Percentiles rank a stretch among this genome's conserved stretches.
These are phyloP conservation scores for Henckelia pumila DNA, from an alignment of 257 asterid genomes.

Conservation along the genomic window DNA sequence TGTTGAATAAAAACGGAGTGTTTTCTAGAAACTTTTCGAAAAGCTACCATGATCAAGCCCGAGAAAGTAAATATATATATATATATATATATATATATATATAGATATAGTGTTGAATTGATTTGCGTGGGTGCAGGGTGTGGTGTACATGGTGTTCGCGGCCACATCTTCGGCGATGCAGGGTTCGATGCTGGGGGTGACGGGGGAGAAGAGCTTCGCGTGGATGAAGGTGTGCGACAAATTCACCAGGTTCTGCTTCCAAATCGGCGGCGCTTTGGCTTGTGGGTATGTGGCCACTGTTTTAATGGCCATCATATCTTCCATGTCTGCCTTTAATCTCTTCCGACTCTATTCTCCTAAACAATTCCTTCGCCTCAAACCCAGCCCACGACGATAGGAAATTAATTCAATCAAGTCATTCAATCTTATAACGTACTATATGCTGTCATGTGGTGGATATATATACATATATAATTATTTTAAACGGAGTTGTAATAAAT, in stretches of 20 bases:
- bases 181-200: constrained; percentile 51
- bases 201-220: constrained; percentile 51
- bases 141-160: constrained; percentile 52
- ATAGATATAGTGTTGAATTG: too few species aligned
- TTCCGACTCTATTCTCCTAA: constrained; percentile 66
- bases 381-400: too few species aligned
- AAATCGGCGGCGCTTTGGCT: constrained; percentile 47
- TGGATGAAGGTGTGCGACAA: constrained; percentile 74
- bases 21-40: too few species aligned
- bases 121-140: constrained; percentile 37
- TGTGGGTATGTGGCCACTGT: constrained; percentile 46
- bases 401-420: too few species aligned
- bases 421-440: too few species aligned
- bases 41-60: too few species aligned
- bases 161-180: constrained; percentile 48
- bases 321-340: constrained; percentile 50
- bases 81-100: too few species aligned
- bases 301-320: constrained; percentile 40
- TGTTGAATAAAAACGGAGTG: too few species aligned
- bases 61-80: too few species aligned
- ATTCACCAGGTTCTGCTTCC: constrained; percentile 59
- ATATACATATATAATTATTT: too few species aligned
- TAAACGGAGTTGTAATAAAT: too few species aligned
- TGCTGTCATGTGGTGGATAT: too few species aligned
- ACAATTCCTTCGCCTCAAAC: constrained; percentile 43